Percentiles rank a stretch among this genome's conserved stretches.
These are phyloP conservation scores for Colletotrichum orbiculare DNA, from an alignment of 2,329 filamentous ascomycete species.

Conservation along the genomic window DNA sequence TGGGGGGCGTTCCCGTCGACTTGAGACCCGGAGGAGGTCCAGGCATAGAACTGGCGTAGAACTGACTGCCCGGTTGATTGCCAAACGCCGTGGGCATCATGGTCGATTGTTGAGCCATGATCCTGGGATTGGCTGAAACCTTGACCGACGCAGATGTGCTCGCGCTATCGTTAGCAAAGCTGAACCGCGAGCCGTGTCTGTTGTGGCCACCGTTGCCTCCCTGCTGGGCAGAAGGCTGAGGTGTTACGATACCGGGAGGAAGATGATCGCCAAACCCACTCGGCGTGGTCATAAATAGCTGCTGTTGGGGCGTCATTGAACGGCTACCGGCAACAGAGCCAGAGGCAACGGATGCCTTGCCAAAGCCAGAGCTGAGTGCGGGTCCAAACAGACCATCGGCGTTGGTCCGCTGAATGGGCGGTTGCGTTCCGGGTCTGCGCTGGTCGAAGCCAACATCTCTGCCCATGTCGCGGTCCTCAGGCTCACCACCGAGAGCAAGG, in stretches of 20 bases:
- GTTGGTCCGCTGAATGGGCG: conserved; percentile 77
- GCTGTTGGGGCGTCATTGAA: conserved; percentile 83
- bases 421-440: conserved; percentile 76
- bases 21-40: conserved; percentile 96
- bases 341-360: conserved; percentile 61
- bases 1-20: conserved; percentile 92
- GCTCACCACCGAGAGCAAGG: conserved; percentile 90
- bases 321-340: conserved; percentile 71
- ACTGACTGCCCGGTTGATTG: conserved; percentile 72
- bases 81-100: conserved; percentile 81
- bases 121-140: conserved; percentile 79
- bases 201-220: conserved; percentile 71
- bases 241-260: conserved; percentile 66
- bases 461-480: conserved; percentile 78
- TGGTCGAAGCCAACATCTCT: conserved; percentile 65
- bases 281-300: conserved; percentile 75
- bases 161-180: conserved; percentile 82
- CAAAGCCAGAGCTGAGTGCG: conserved; percentile 60
- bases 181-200: conserved; percentile 87
- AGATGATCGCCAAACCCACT: conserved; percentile 69
- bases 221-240: conserved; percentile 64
- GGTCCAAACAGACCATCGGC: conserved; percentile 66
- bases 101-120: conserved; percentile 86
- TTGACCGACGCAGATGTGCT: conserved; percentile 75
- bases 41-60: conserved; percentile 86